Evolutionary conservation across 208 protist genomes (phyloP).

Genomic region (Acanthamoeba culbertsoni): DNA sequence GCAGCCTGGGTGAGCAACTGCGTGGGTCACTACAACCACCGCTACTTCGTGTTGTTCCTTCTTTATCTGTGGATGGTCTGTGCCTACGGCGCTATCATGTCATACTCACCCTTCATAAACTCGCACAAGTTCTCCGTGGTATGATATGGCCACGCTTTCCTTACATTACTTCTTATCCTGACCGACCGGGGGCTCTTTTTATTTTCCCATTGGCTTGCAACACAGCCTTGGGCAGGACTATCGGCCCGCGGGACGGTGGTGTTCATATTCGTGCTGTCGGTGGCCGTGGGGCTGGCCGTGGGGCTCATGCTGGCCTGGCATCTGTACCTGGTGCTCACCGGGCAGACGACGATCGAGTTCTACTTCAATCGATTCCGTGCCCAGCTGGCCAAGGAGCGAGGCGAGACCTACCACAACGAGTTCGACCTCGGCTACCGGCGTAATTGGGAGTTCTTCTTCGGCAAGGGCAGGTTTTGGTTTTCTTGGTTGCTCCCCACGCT

Average conservation of each 20-base stretch:
- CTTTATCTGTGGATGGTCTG: slow-evolving; percentile 24
- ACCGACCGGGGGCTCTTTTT: too few species aligned
- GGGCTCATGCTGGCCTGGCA: slow-evolving; percentile 45
- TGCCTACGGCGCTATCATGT: slow-evolving; percentile 33
- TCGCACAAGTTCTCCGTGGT: background rate
- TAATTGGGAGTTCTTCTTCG: slow-evolving; percentile 43
- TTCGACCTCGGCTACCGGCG: slow-evolving; percentile 27
- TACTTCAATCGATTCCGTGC: background rate
- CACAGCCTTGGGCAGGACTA: slow-evolving; percentile 1
- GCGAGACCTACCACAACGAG: background rate
- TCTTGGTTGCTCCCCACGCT: slow-evolving; percentile 34
- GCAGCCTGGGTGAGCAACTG: slow-evolving; percentile 57
- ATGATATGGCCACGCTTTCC: background rate
- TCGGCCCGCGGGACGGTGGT: background rate
- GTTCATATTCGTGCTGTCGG: slow-evolving; percentile 44
- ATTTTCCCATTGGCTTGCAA: too few species aligned
- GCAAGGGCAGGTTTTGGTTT: slow-evolving; percentile 14
- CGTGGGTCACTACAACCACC: slow-evolving; percentile 53
- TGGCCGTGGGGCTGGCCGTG: background rate
- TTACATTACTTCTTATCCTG: background rate
- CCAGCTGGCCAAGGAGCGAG: slow-evolving; percentile 12
- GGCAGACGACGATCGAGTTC: slow-evolving; percentile 57
- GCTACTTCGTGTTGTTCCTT: slow-evolving; percentile 55
- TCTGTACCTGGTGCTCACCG: slow-evolving; percentile 24
- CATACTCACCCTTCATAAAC: background rate